Base-by-base conservation (phyloP, 2,329 filamentous ascomycete genomes). In the Talaromyces sp. region DNA sequence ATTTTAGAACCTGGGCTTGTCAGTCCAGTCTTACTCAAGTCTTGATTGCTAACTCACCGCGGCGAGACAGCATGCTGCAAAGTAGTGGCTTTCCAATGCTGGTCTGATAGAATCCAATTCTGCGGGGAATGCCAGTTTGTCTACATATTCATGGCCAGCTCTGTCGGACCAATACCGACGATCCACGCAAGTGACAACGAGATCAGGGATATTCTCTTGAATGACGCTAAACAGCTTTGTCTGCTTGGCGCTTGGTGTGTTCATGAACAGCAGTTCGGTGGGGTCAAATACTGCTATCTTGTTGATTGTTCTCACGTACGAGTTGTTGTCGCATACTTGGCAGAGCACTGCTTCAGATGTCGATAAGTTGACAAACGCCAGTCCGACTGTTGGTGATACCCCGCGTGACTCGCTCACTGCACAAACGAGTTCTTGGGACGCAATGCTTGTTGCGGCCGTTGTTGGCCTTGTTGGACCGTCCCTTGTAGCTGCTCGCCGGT, bases 291-390 rank as follows among this genome's bases (percentile, higher is more conserved):
- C 86, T 57, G 85, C 84, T 35, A 97, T 82, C 71, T 97, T 96
- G 74, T 96, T 90, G 31, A 96, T 80, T 0, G 92, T 96, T 69
- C 88, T 88, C 60, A 92, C 87, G 71, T 96, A 97, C 35, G 92
- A 95, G 71, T 96, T 92, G 60, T 88, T 95, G 73, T 97, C 93
- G 69, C 89, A 92, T 64, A 97, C 93, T 69, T 97, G 91, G 69
- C 91, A 95, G 43, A 97, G 81, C 29, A 92, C 85, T 17, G 86
- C 90, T 74, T 96, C 91, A 43, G 89, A 90, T 2, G 90, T 92
- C 48, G 90, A 88, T 3, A 95, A 80, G 69, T 97, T 95, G 69
- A 97, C 81, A 69, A 97, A 92, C 2, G 91, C 90, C 46, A 96
- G 80, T 0, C 93, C 92, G 1, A 97, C 88, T 0, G 87, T 89